Percentiles rank a stretch among this genome's conserved stretches.
Conservation (phyloP, 2,329 filamentous ascomycete species). For the Fusarium coicis region DNA sequence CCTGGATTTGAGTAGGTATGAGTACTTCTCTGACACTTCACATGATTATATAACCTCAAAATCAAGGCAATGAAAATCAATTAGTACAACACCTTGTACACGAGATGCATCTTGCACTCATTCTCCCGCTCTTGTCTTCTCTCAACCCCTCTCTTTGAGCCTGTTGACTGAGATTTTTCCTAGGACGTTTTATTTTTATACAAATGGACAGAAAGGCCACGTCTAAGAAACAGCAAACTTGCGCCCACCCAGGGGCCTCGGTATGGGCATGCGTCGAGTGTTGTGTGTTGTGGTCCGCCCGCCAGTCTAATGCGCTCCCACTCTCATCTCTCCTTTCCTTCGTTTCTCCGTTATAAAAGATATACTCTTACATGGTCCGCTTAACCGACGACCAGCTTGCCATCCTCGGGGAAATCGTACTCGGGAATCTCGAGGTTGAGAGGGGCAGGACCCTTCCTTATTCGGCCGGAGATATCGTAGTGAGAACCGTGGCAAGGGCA, state of each 20-base stretch:
- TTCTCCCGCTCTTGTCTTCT: constrained; percentile 19
- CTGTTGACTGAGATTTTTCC: constrained; percentile 39
- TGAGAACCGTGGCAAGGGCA: constrained; percentile 99
- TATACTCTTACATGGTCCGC: constrained; percentile 46
- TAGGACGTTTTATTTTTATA: constrained; percentile 53
- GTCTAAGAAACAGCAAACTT: constrained; percentile 50
- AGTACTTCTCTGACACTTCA: not conserved
- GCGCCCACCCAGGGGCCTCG: constrained; percentile 38
- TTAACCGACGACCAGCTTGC: constrained; percentile 93
- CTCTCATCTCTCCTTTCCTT: constrained; percentile 6
- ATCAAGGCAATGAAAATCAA: constrained; percentile 35
- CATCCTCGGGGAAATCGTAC: constrained; percentile 94
- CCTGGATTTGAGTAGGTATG: no score
- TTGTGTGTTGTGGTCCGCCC: constrained; percentile 24
- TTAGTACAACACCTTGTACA: constrained; percentile 38
- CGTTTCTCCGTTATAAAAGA: constrained; percentile 24
- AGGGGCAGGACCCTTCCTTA: constrained; percentile 96
- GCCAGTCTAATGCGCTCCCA: constrained; percentile 41
- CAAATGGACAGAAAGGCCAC: constrained; percentile 49
- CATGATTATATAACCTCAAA: not conserved
- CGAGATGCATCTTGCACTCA: constrained; percentile 29
- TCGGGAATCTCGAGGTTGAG: constrained; percentile 95
- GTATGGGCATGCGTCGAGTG: constrained; percentile 13
- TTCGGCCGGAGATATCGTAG: constrained; percentile 99
- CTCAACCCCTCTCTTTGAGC: constrained; percentile 25